Evolutionary conservation across 2,329 filamentous ascomycete genomes (phyloP).

Genomic region (Fusarium lateritium): DNA sequence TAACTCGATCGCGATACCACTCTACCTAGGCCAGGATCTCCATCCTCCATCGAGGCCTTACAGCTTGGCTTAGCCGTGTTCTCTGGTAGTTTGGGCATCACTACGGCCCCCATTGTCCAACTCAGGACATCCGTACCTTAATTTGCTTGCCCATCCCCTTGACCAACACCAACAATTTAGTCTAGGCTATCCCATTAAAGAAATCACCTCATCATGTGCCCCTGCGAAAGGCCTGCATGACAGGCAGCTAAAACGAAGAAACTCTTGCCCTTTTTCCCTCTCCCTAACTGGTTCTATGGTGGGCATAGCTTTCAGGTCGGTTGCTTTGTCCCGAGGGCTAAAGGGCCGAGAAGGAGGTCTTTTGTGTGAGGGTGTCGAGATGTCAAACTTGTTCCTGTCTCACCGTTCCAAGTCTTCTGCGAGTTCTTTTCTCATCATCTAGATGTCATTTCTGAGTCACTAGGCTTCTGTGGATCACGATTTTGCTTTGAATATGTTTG

Average conservation of each 20-base stretch:
- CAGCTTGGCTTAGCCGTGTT: constrained; percentile 14
- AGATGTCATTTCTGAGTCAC: background rate
- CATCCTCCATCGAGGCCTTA: constrained; percentile 32
- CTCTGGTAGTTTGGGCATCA: constrained; percentile 31
- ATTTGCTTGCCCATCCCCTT: constrained; percentile 1
- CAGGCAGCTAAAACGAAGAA: constrained; percentile 7
- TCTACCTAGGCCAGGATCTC: constrained; percentile 8
- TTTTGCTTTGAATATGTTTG: constrained; percentile 2
- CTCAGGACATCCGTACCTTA: constrained; percentile 1
- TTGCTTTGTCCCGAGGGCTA: constrained; percentile 4
- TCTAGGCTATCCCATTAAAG: constrained; percentile 15
- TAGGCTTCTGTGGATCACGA: background rate
- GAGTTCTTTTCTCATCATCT: background rate
- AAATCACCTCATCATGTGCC: constrained; percentile 30
- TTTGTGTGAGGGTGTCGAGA: background rate
- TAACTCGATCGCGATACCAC: constrained; percentile 11
- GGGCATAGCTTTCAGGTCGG: background rate
- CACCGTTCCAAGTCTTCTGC: background rate
- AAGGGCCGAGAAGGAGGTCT: background rate
- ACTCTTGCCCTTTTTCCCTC: constrained; percentile 22
- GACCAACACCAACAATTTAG: background rate
- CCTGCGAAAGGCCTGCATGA: constrained; percentile 23
- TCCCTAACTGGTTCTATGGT: background rate
- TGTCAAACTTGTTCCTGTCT: background rate
- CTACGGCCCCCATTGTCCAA: constrained; percentile 7